These are phyloP conservation scores for Saprolegnia diclina DNA, from an alignment of 352 stramenopile genomes.

Conservation along the genomic window DNA sequence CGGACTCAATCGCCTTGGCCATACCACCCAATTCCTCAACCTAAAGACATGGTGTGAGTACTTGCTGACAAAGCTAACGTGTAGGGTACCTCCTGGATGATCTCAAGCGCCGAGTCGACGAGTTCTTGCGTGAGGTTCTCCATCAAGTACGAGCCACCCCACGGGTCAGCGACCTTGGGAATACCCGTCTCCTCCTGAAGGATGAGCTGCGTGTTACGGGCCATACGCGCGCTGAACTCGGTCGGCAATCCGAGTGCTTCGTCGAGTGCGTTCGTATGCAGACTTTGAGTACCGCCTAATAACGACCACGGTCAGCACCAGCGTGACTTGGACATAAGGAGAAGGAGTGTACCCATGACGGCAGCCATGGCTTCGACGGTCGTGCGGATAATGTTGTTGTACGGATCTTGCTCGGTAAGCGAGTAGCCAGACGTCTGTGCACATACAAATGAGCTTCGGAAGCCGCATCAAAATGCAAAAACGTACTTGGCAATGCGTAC, in stretches of 20 bases:
- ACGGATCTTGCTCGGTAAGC: constrained; percentile 95
- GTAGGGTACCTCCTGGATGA: constrained; percentile 55
- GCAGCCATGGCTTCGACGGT: constrained; percentile 90
- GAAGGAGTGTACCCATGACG: constrained; percentile 36
- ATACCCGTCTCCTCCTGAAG: constrained; percentile 95
- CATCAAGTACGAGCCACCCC: constrained; percentile 97
- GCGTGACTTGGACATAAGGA: too few species aligned
- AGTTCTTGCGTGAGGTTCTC: constrained; percentile 93
- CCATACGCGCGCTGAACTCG: constrained; percentile 93
- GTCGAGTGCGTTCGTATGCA: constrained; percentile 97
- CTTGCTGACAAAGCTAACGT: neutral
- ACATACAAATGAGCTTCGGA: neutral
- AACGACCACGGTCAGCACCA: constrained; percentile 40
- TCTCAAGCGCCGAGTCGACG: constrained; percentile 55
- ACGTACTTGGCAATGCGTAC: constrained; percentile 92
- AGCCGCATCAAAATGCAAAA: neutral
- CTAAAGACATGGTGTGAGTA: constrained; percentile 32
- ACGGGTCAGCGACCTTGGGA: constrained; percentile 92
- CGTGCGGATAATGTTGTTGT: constrained; percentile 98
- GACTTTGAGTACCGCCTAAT: constrained; percentile 93
- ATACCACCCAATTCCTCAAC: constrained; percentile 94
- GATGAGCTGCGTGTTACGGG: constrained; percentile 97
- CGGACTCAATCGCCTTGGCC: constrained; percentile 95
- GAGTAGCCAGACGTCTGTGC: constrained; percentile 90
- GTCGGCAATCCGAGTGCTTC: constrained; percentile 96